Conservation (phyloP, 768 basidiomycete genomes). For the Dendrothele bispora region DNA sequence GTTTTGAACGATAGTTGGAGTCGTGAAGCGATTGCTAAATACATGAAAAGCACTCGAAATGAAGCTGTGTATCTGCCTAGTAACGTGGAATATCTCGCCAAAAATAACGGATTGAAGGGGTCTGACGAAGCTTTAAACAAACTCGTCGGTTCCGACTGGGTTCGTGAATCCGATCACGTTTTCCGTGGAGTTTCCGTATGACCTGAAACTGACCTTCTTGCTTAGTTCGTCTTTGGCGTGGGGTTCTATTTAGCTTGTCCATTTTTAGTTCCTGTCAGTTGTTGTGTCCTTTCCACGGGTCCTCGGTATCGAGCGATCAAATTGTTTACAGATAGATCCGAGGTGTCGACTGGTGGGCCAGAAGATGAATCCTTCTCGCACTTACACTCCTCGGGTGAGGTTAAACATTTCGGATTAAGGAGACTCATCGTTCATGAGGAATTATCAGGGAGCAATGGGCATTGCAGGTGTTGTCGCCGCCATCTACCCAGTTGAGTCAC, state of each 20-base stretch:
- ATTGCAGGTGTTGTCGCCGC: conserved; percentile 67
- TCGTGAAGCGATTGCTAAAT: conserved; percentile 53
- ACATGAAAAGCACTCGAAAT: conserved; percentile 54
- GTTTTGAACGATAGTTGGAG: conserved; percentile 61
- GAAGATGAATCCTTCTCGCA: conserved; percentile 76
- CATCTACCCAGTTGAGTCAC: conserved; percentile 64
- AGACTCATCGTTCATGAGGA: not conserved
- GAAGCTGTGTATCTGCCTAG: conserved; percentile 67
- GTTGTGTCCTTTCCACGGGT: not conserved
- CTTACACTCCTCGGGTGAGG: conserved; percentile 59
- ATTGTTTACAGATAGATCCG: conserved; percentile 47
- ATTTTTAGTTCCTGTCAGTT: conserved; percentile 57
- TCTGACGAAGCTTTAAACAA: conserved; percentile 43
- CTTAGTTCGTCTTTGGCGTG: conserved; percentile 58
- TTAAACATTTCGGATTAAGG: not conserved
- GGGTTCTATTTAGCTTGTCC: conserved; percentile 68
- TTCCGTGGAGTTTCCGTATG: no score
- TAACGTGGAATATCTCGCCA: conserved; percentile 66
- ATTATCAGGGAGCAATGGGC: conserved; percentile 64
- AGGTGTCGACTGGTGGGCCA: conserved; percentile 60
- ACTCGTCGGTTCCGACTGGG: conserved; percentile 51
- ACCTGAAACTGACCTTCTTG: not conserved
- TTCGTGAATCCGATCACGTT: conserved; percentile 18
- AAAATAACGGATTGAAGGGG: conserved; percentile 55
- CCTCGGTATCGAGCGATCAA: not conserved